Percentiles rank a stretch among this genome's conserved stretches.
Evolutionary conservation across 495 filamentous ascomycete genomes (phyloP).

Genomic region (Penicillium chermesinum): DNA sequence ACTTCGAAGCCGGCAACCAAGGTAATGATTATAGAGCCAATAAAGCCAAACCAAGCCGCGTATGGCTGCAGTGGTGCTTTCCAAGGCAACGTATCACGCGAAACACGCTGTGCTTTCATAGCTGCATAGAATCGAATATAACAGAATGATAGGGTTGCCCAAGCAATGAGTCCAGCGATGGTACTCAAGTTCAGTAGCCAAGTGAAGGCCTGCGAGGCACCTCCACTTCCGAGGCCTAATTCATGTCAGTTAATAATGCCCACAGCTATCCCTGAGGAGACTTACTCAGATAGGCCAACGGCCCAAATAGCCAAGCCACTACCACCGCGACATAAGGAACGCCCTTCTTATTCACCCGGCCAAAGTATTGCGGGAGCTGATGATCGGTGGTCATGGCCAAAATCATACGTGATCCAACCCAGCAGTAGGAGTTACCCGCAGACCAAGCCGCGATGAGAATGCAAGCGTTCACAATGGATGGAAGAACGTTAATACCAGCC

Average conservation of each 20-base stretch:
- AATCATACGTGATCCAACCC: constrained; percentile 36
- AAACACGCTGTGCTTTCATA: constrained; percentile 53
- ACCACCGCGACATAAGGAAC: constrained; percentile 35
- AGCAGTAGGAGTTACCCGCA: constrained; percentile 55
- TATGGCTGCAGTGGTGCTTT: constrained; percentile 57
- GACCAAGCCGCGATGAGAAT: constrained; percentile 64
- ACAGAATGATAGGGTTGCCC: constrained; percentile 54
- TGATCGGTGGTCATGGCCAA: constrained; percentile 34
- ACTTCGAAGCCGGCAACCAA: constrained; percentile 39
- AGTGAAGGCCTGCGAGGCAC: constrained; percentile 44
- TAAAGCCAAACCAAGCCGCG: constrained; percentile 53
- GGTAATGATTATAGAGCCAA: constrained; percentile 48
- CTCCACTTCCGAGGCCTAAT: constrained; percentile 34
- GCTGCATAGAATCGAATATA: constrained; percentile 60
- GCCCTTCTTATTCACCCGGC: constrained; percentile 26
- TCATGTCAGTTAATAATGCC: constrained; percentile 1
- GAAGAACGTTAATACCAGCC: constrained; percentile 62
- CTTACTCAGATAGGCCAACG: constrained; percentile 30
- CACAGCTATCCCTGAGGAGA: neutral
- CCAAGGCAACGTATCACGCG: constrained; percentile 52
- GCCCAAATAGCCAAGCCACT: constrained; percentile 28
- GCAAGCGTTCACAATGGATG: constrained; percentile 71
- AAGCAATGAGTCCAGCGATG: constrained; percentile 57
- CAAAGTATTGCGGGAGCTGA: constrained; percentile 32
- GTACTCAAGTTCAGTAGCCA: constrained; percentile 60